phyloP scores from a whole-genome alignment of 352 stramenopile species.

The Pythium monospermum region DNA sequence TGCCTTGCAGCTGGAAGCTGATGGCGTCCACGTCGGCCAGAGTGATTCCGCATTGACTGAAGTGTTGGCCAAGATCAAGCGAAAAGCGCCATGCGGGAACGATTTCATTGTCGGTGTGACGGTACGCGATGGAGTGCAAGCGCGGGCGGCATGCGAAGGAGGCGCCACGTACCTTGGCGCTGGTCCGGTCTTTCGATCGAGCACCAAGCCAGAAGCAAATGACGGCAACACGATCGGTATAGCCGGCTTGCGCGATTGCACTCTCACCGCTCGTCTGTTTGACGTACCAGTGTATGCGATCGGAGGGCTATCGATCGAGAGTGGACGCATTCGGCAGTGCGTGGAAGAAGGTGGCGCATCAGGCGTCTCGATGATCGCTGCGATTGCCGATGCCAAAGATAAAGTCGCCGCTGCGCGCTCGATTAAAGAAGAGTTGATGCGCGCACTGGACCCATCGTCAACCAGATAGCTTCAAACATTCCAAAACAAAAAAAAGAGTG shows the following conservation, averaged over 20 bases:
- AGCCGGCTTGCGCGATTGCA: constrained; percentile 27
- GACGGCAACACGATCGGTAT: constrained; percentile 43
- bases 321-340: constrained; percentile 32
- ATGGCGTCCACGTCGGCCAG: constrained; percentile 55
- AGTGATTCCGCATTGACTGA: constrained; percentile 27
- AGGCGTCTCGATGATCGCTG: constrained; percentile 47
- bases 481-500: neutral
- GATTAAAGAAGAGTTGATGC: constrained; percentile 22
- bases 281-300: constrained; percentile 48
- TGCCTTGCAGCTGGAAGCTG: constrained; percentile 36
- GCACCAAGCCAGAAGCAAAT: constrained; percentile 51
- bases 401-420: constrained; percentile 18
- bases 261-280: constrained; percentile 19
- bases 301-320: constrained; percentile 34
- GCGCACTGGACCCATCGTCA: constrained; percentile 5
- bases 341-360: constrained; percentile 31
- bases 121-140: constrained; percentile 39
- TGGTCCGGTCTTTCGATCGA: constrained; percentile 46
- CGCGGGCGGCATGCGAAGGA: constrained; percentile 30
- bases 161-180: constrained; percentile 47
- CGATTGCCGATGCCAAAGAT: constrained; percentile 36
- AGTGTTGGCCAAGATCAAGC: constrained; percentile 5
- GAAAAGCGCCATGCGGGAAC: neutral
- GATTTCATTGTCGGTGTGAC: constrained; percentile 51
- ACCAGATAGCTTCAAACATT: neutral